Base-by-base conservation (phyloP, 192 early-diverging fungal genomes). In the Geranomyces michiganensis region DNA sequence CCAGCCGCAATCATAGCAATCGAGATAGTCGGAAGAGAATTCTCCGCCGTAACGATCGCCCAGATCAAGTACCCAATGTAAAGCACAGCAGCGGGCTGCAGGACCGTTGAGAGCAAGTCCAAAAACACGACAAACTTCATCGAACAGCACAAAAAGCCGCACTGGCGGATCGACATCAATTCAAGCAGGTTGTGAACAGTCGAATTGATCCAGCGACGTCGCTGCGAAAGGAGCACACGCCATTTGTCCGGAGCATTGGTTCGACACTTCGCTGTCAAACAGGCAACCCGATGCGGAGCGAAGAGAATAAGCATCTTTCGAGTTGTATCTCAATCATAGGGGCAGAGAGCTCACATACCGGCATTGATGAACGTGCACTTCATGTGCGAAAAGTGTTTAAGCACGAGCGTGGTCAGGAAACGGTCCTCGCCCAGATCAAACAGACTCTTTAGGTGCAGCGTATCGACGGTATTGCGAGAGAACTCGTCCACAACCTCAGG, bases 201-300 rank as follows among this genome's bases (percentile, higher is more conserved):
- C 12, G 93, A 95, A 78, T 96, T 96, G 75, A 96, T 95, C 94
- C 94, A 96, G 27, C 94, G 90, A 69, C 94, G 92, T 17, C 94
- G 86, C 80, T 97, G 95, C 12, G 94, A 96, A 17, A 94, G 75
- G 47, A 97, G 75, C 19, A 97, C 79, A 0, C 80, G 77, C 93
- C 93, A 96, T 56, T 88, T 81, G 72, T 94, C 93, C 2, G 95
- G 95, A 7, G 90, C 94, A 10, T 87, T 88, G 0, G 95, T 97
- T 70, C 77, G 81, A 81, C 94, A 94, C 62, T 82, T 82, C 32
- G 95, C 95, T 73, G 36, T 41, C 36, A 41, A 41, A 41, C 3
- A 41, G 10, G 5, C 36, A 41, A 41, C 36, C n/a, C 36, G 36
- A 41, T 10, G 95, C 88, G 4, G 91, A 83, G n/a, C n/a, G n/a